Base-by-base conservation (phyloP, 169 alveolate genomes). In the Eimeria acervulina region DNA sequence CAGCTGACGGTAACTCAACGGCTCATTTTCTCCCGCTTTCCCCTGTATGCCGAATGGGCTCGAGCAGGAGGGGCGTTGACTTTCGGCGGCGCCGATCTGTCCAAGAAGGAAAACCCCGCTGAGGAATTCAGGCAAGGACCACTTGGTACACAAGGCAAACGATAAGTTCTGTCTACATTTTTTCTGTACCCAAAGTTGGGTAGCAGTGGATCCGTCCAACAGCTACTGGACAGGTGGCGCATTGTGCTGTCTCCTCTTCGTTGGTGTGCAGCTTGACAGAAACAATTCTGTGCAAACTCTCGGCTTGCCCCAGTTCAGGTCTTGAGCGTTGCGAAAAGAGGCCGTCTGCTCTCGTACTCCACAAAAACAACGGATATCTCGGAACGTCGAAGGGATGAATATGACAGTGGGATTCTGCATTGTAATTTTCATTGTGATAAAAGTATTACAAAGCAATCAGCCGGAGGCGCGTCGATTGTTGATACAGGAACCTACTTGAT, bases 401-500 rank as follows among this genome's bases (percentile, higher is more conserved):
- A 85, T 38, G 93, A 26, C 74, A 85, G 93, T 85, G 61, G 44
- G 76, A 55, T 61, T 19, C 1, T 13, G 44, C 51, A 8, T 31
- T 6, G 33, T 31, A 52, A 28, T 6, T 84, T 51, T 26, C 59
- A 3, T 33, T 33, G 12, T 1, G 55, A 31, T 26, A 3, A 44
- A 44, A 33, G n/a, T 44, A 47, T 33, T 55, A n/a, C 28, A 72
- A n/a, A 51, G n/a, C 19, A 6, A 52, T 33, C 63, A 85, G 93
- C 93, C 31, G 93, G 93, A 36, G 93, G 93, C 38, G 80, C 93
- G 38, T 93, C 96, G 17, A 93, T 93, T 33, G 80, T 93, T n/a
- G 96, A 94, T 31, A 84, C 96, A 4, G 97, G 97, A 31, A 95
- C 97, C 4, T 95, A 95, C 70, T 92, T 95, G 33, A 93, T 95